Percentiles rank a stretch among this genome's conserved stretches.
Conservation (phyloP, 805 yeast species). For the Spathaspora gorwiae region DNA sequence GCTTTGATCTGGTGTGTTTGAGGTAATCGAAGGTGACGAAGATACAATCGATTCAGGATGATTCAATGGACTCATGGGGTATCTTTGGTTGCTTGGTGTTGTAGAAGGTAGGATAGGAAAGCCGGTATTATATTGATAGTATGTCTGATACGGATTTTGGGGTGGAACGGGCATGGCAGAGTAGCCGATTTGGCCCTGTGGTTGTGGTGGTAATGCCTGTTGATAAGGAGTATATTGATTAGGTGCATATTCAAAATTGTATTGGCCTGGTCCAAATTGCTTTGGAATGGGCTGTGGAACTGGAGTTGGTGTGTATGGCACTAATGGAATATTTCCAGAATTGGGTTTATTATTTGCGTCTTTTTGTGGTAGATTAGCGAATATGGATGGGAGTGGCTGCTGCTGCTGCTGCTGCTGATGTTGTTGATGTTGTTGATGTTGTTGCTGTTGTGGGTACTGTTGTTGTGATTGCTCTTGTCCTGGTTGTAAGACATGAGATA, state of each 20-base stretch:
- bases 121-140: background rate
- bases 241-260: background rate
- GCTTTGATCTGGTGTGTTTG: slow-evolving; percentile 1
- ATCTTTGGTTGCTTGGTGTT: background rate
- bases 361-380: slow-evolving; percentile 3
- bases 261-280: background rate
- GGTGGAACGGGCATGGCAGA: background rate
- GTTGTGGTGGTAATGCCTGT: slow-evolving; percentile 1
- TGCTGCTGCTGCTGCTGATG: slow-evolving; percentile 1
- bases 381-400: slow-evolving; percentile 6
- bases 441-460: background rate
- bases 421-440: background rate
- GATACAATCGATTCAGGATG: background rate
- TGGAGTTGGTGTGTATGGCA: background rate
- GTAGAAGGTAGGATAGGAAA: slow-evolving; percentile 4
- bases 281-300: slow-evolving; percentile 2
- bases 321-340: background rate
- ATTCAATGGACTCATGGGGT: slow-evolving; percentile 3
- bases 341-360: background rate
- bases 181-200: background rate
- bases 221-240: background rate
- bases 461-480: background rate
- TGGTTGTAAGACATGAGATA: background rate
- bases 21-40: background rate
- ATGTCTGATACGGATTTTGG: slow-evolving; percentile 1